phyloP scores from a whole-genome alignment of 2,329 filamentous ascomycete genomes.

The Penicillium sp. region DNA sequence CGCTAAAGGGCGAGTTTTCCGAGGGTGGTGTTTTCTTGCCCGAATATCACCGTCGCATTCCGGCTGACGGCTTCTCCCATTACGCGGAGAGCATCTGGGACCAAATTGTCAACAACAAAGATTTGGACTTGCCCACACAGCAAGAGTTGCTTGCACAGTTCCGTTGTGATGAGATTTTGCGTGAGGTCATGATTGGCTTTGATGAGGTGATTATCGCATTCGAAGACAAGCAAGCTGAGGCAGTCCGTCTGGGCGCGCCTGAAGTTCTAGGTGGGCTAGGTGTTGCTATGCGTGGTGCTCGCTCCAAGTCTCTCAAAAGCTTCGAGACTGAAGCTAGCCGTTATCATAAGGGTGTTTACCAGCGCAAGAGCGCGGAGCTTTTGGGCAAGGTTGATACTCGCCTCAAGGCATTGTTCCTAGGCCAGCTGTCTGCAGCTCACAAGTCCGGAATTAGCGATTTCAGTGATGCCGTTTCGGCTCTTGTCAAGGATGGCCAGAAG shows the following conservation, averaged over 20 bases:
- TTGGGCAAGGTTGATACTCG: conserved; percentile 85
- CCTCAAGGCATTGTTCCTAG: conserved; percentile 82
- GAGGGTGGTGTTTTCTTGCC: conserved; percentile 83
- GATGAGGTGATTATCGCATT: conserved; percentile 79
- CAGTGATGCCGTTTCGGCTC: conserved; percentile 79
- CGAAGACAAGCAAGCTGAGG: conserved; percentile 81
- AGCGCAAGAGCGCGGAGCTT: conserved; percentile 80
- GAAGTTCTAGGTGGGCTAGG: conserved; percentile 76
- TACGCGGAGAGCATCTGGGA: conserved; percentile 97
- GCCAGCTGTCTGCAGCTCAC: conserved; percentile 85
- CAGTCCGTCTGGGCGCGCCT: conserved; percentile 69
- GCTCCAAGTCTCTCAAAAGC: conserved; percentile 72
- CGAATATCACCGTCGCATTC: conserved; percentile 93
- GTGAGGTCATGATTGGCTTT: conserved; percentile 82
- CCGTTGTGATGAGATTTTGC: conserved; percentile 92
- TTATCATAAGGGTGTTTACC: conserved; percentile 95
- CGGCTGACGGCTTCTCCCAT: conserved; percentile 91
- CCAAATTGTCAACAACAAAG: conserved; percentile 98
- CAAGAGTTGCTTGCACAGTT: conserved; percentile 97
- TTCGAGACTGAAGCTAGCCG: conserved; percentile 90
- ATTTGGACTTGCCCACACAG: conserved; percentile 92
- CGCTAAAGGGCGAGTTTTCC: conserved; percentile 67
- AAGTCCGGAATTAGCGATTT: conserved; percentile 84
- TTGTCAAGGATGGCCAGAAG: conserved; percentile 91
- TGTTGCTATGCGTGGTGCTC: conserved; percentile 67